Evolutionary conservation across 2,329 filamentous ascomycete genomes (phyloP).

Genomic region (Lasiodiplodia theobromae): DNA sequence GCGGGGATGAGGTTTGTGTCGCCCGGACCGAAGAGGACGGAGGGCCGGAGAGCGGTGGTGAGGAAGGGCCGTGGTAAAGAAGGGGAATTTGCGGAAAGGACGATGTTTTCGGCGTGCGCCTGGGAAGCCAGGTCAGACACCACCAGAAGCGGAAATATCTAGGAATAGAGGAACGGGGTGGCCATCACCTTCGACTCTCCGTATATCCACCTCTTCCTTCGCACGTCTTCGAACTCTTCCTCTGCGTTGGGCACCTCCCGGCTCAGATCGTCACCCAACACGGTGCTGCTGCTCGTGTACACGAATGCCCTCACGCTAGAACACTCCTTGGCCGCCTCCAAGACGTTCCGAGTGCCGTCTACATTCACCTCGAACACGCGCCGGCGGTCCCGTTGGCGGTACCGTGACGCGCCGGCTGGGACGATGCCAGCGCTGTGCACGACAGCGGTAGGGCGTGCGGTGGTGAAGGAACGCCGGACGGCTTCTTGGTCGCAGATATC

Average conservation of each 20-base stretch:
- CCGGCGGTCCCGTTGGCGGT: conserved; percentile 52
- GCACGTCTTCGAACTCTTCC: conserved; percentile 74
- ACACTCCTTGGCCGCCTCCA: conserved; percentile 73
- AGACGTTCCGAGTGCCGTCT: conserved; percentile 79
- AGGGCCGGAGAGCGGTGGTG: conserved; percentile 63
- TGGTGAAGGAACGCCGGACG: conserved; percentile 59
- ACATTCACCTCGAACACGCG: conserved; percentile 86
- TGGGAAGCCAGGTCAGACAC: conserved; percentile 36
- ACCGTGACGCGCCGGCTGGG: conserved; percentile 47
- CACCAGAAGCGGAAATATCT: not conserved
- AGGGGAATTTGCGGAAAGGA: conserved; percentile 74
- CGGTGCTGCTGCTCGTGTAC: conserved; percentile 88
- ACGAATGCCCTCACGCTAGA: conserved; percentile 80
- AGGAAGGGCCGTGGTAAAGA: conserved; percentile 60
- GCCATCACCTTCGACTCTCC: conserved; percentile 74
- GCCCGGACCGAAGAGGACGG: conserved; percentile 89
- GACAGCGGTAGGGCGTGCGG: conserved; percentile 78
- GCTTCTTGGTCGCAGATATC: conserved; percentile 49
- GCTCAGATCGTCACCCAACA: conserved; percentile 78
- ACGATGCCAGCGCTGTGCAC: conserved; percentile 80
- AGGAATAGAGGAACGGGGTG: conserved; percentile 2
- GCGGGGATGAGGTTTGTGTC: conserved; percentile 79
- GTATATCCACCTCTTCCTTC: conserved; percentile 78
- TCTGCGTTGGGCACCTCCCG: conserved; percentile 83
- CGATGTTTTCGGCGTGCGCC: conserved; percentile 82